Evolutionary conservation across 2,329 filamentous ascomycete genomes (phyloP), one percentile per base, ranked within the genome.

Genomic region (Fusarium sp.): DNA sequence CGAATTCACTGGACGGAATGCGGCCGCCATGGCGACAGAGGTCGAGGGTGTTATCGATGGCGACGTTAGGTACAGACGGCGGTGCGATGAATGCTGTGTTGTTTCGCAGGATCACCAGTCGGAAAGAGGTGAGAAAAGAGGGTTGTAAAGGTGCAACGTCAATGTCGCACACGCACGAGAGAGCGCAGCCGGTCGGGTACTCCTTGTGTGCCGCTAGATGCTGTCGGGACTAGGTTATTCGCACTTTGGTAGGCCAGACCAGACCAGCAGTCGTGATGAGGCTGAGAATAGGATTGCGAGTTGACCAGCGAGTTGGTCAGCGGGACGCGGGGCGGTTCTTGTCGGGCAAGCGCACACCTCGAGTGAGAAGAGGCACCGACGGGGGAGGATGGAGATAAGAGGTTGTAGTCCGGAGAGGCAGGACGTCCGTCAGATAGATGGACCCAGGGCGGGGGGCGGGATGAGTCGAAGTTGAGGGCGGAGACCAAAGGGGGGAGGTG

Each of bases 1-100:
- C 65, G 84, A 84, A 77, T 88, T 88, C 71, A 88, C 86, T 33
- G 87, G 83, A 72, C 85, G 83, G 65, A 88, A 88, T 41, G 86
- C 80, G 68, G 86, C 84, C 76, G 86, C 86, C 87, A 88, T 88
- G 67, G 67, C 77, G 73, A 79, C 78, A 76, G 72, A 77, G 67
- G 50, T 64, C 45, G 63, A 63, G 18, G 63, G 22, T 22, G 61
- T 68, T 60, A 60, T 64, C 41, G 43, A 48, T 18, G 57, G 24
- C 64, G 63, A 75, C 67, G 67, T 50, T 61, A 48, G 43, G 43
- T 27, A 59, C 61, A 61, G 56, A 65, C 69, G 45, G 20, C 37
- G 31, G 54, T 65, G 67, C 73, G 45, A 61, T 61, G 31, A 18
- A 52, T 52, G 48, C 57, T 48, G 62, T 45, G 29, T 56, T 45